phyloP scores from a whole-genome alignment of 345 rosid genomes.

The Eucalyptus regnans region DNA sequence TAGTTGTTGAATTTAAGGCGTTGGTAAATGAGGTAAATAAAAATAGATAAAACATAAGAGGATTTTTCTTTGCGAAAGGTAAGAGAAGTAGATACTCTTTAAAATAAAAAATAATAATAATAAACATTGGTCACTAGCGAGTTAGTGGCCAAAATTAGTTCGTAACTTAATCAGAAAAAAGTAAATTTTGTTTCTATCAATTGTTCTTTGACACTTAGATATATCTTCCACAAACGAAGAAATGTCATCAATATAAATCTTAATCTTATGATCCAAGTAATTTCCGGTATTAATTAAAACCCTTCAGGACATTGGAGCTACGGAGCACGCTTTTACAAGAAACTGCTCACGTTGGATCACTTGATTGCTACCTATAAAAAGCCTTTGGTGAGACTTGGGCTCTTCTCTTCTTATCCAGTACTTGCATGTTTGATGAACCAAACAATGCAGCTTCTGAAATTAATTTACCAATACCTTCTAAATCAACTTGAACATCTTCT shows the following conservation, averaged over 20 bases:
- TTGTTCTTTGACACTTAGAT: no score
- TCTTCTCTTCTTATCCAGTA: neutral
- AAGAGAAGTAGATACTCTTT: no score
- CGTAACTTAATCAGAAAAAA: no score
- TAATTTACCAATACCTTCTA: no score
- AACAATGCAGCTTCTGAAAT: no score
- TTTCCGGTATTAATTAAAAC: neutral
- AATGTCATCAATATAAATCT: no score
- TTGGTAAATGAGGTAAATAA: neutral
- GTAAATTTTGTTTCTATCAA: no score
- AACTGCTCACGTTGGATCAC: neutral
- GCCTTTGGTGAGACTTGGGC: neutral
- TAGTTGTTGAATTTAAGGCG: neutral
- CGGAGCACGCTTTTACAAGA: conserved; percentile 2
- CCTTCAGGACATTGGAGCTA: conserved; percentile 10
- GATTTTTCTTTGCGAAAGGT: no score
- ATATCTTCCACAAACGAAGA: no score
- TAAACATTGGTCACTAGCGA: neutral
- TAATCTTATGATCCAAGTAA: neutral
- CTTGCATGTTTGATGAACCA: neutral
- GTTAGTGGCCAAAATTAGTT: no score
- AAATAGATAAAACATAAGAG: neutral
- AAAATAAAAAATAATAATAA: no score
- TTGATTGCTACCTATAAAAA: conserved; percentile 4
- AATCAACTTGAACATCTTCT: neutral